These are phyloP conservation scores for Phytophthora brassicae DNA, from an alignment of 352 stramenopile species.

Conservation along the genomic window DNA sequence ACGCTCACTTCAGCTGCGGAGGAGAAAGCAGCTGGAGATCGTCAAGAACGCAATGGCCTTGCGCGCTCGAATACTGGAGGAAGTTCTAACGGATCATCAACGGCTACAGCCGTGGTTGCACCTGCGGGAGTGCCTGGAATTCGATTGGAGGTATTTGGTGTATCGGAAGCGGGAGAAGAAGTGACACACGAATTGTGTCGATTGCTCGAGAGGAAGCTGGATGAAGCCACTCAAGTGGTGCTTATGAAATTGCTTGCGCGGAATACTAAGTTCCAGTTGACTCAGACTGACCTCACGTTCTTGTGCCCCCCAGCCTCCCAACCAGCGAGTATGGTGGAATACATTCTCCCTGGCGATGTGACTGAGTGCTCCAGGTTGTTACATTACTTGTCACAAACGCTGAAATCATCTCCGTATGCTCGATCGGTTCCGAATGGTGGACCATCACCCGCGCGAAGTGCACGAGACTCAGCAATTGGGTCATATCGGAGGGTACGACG, in stretches of 20 bases:
- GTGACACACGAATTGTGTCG: constrained; percentile 82
- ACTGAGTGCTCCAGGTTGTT: constrained; percentile 40
- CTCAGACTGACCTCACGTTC: constrained; percentile 67
- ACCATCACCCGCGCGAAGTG: constrained; percentile 16
- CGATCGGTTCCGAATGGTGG: constrained; percentile 44
- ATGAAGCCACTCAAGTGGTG: constrained; percentile 84
- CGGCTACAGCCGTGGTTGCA: constrained; percentile 10
- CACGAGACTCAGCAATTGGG: constrained; percentile 14
- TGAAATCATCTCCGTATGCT: constrained; percentile 56
- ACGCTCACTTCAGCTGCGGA: constrained; percentile 4
- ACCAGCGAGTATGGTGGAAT: constrained; percentile 44
- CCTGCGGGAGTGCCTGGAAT: constrained; percentile 44
- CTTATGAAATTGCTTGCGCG: constrained; percentile 86
- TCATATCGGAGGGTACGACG: constrained; percentile 18
- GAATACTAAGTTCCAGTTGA: constrained; percentile 87
- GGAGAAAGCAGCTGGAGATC: constrained; percentile 22
- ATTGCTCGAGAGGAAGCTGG: constrained; percentile 83
- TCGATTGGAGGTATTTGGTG: constrained; percentile 81
- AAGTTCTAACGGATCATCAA: constrained; percentile 17
- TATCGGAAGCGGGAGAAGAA: constrained; percentile 79
- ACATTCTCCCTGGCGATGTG: constrained; percentile 47
- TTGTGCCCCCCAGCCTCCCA: constrained; percentile 57
- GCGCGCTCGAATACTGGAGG: constrained; percentile 26
- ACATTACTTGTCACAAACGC: constrained; percentile 63
- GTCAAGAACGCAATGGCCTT: constrained; percentile 28